Evolutionary conservation across 345 rosid genomes (phyloP).

Genomic region (Sonneratia alba): DNA sequence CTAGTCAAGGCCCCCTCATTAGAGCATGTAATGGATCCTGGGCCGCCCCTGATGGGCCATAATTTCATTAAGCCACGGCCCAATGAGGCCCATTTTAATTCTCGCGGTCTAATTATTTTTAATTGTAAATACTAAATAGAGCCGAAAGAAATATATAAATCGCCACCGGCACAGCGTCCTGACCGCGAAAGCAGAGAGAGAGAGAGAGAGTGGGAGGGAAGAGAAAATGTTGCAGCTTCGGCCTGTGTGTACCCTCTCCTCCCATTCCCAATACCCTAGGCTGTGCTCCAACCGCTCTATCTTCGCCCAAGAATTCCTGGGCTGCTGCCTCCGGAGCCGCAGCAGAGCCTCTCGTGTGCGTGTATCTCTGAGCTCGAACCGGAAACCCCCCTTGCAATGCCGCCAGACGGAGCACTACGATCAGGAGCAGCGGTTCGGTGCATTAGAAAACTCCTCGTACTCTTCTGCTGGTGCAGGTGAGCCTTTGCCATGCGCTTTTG

Average conservation of each 20-base stretch:
- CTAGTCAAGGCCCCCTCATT: no score
- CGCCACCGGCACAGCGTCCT: not conserved
- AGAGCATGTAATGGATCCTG: no score
- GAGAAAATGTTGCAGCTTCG: conserved; percentile 28
- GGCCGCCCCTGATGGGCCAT: no score
- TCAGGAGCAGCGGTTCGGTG: conserved; percentile 22
- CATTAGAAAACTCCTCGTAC: not conserved
- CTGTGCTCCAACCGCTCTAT: conserved; percentile 6
- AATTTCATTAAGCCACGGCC: no score
- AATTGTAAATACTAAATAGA: no score
- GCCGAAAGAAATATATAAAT: no score
- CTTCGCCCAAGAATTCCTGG: conserved; percentile 10
- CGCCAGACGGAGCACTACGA: conserved; percentile 52
- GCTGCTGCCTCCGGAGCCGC: conserved; percentile 7
- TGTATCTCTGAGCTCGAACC: conserved; percentile 8
- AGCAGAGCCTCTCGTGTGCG: conserved; percentile 15
- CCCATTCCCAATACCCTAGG: conserved; percentile 32
- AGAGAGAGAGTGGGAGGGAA: not conserved
- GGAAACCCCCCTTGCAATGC: conserved; percentile 37
- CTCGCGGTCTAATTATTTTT: no score
- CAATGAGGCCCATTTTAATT: no score
- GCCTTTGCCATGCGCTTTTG: no score
- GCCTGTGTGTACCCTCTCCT: conserved; percentile 8
- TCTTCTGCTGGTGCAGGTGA: conserved; percentile 11
- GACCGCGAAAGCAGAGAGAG: not conserved